These are phyloP conservation scores for Cymodocea nodosa DNA, from an alignment of 116 monocot species.

Conservation along the genomic window DNA sequence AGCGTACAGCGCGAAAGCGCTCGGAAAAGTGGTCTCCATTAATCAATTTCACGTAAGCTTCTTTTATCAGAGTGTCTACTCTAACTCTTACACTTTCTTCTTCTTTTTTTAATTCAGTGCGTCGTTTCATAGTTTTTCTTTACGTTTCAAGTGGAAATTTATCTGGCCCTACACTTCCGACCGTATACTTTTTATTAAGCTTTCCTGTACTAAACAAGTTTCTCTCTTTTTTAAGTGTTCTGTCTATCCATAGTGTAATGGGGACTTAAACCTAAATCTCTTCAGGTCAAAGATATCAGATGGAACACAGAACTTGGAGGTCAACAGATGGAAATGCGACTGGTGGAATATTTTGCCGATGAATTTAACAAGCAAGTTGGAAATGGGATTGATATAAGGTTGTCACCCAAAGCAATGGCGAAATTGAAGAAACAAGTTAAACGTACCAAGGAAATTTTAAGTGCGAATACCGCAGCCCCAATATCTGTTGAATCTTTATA, in stretches of 20 bases:
- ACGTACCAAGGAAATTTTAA: conserved; percentile 96
- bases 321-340: conserved; percentile 65
- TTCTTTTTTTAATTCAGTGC: no score
- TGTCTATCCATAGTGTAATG: not conserved
- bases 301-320: conserved; percentile 91
- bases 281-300: conserved; percentile 95
- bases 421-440: conserved; percentile 99
- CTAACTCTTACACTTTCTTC: no score
- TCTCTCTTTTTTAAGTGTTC: no score
- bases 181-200: no score
- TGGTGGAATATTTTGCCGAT: conserved; percentile 92
- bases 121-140: no score
- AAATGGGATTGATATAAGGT: conserved; percentile 81
- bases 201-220: no score
- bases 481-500: conserved; percentile 94
- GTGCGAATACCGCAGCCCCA: conserved; percentile 86
- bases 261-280: not conserved
- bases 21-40: conserved; percentile 74
- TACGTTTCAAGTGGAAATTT: no score
- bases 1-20: conserved; percentile 69
- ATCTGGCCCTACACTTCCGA: no score
- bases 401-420: conserved; percentile 86
- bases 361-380: conserved; percentile 88
- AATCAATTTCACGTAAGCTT: conserved; percentile 83
- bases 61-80: not conserved